Base-by-base conservation (phyloP, 345 rosid species). In the Linum usitatissimum region DNA sequence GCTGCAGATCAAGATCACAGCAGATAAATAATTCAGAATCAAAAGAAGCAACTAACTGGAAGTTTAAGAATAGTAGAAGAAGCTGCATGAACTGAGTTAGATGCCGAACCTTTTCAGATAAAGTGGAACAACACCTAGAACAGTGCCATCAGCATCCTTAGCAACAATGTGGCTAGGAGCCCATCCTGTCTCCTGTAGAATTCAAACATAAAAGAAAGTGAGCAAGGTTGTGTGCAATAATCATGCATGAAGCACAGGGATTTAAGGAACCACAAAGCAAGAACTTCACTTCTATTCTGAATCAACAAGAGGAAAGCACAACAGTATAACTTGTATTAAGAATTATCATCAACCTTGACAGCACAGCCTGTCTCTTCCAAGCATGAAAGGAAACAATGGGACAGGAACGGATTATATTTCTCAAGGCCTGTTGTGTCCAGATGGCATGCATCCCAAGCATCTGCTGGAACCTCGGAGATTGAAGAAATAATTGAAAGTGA, bases 141-240 rank as follows among this genome's bases (percentile, higher is more conserved):
- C 68, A 71, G 69, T 77, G 39, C 62, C 81, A 75, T 68, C 60
- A 57, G 84, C 88, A 78, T 92, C 98, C 74, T 80, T 84, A 8
- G 95, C 95, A 79, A 89, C 75, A 53, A 92, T 73, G 66, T 92
- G 96, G 53, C 86, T 69, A 1, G 98, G 96, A 69, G 64, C 68
- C 96, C 98, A 92, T 71, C 98, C 96, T 63, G 93, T 91, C 77
- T 86, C 90, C 96, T 88, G 82, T 31, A 85, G 28, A 71, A 36
- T 63, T 59, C 18, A 64, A 54, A 53, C 3, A 12, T 23, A 63
- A 57, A n/a, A n/a, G n/a, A n/a, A 65, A 62, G 20, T 36, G 58
- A 70, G 65, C 60, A 3, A 65, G 45, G 20, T 30, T 40, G 7
- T 18, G 55, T 57, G 17, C 18, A n/a, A 53, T 62, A 30, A 9